These are phyloP conservation scores for Arabidopsis hybrid DNA, from an alignment of 441 rosid genomes.

Conservation along the genomic window DNA sequence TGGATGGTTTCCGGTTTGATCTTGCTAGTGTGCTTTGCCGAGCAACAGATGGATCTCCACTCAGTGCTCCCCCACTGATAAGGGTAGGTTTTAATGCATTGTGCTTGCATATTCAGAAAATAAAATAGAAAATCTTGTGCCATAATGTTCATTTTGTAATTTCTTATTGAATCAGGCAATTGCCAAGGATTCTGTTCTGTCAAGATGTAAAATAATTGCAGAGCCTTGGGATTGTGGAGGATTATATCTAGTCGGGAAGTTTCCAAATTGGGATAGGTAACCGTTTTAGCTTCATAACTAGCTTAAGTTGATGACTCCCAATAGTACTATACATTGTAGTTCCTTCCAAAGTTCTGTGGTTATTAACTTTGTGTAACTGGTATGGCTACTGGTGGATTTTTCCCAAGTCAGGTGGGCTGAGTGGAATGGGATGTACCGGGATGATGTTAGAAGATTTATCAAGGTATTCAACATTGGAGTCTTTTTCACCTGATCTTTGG, in stretches of 20 bases:
- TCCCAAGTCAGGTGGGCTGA: conserved; percentile 86
- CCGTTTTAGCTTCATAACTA: conserved; percentile 15
- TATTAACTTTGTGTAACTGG: conserved; percentile 9
- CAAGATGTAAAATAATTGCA: conserved; percentile 91
- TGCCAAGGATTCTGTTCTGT: conserved; percentile 77
- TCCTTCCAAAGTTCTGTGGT: conserved; percentile 7
- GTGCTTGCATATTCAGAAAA: background rate
- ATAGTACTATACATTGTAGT: background rate
- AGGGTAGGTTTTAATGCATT: conserved; percentile 56
- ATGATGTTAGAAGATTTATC: conserved; percentile 82
- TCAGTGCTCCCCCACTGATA: conserved; percentile 79
- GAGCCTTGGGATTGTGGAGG: conserved; percentile 99
- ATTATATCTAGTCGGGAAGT: conserved; percentile 90
- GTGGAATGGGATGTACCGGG: conserved; percentile 98
- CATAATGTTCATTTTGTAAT: conserved; percentile 14
- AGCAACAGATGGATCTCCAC: conserved; percentile 90
- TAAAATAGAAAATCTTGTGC: background rate
- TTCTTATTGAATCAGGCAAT: conserved; percentile 67
- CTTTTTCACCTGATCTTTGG: background rate
- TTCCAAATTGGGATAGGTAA: conserved; percentile 98
- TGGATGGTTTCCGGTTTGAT: conserved; percentile 98
- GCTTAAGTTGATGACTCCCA: background rate
- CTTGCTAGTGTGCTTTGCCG: conserved; percentile 96
- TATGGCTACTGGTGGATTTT: conserved; percentile 24
- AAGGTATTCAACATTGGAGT: conserved; percentile 57